Conservation (phyloP, 108 stramenopile species). For the Skeletonema costatum region DNA sequence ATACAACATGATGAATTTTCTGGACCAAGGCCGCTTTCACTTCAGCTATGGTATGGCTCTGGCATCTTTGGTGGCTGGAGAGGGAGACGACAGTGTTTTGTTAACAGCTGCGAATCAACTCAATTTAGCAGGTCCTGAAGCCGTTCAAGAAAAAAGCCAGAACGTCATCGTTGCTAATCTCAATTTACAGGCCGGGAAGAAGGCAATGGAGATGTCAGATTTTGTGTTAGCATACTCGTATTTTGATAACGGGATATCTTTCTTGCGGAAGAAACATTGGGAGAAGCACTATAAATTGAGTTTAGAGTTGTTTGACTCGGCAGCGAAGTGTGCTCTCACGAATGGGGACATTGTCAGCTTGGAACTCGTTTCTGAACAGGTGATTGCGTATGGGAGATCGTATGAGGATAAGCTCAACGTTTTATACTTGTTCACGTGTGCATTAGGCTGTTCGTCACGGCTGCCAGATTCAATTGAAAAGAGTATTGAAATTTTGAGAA, state of each 20-base stretch:
- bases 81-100: constrained; percentile 4
- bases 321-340: neutral
- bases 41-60: neutral
- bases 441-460: neutral
- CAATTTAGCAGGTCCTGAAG: constrained; percentile 19
- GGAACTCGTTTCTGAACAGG: neutral
- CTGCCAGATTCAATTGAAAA: constrained; percentile 1
- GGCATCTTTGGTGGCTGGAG: neutral
- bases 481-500: neutral
- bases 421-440: neutral
- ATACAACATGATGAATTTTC: constrained; percentile 2
- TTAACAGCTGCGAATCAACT: constrained; percentile 25
- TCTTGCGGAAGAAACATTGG: no score
- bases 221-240: neutral
- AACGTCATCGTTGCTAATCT: neutral
- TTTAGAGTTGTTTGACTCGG: neutral
- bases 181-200: constrained; percentile 30
- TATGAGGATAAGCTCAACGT: constrained; percentile 8
- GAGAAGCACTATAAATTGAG: no score
- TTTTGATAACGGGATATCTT: no score
- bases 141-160: neutral
- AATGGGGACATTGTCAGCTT: neutral
- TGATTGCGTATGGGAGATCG: neutral
- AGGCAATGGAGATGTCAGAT: constrained; percentile 25
- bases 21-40: neutral